Base-by-base conservation (phyloP, 2,329 filamentous ascomycete genomes). In the Cladophialophora yegresii region DNA sequence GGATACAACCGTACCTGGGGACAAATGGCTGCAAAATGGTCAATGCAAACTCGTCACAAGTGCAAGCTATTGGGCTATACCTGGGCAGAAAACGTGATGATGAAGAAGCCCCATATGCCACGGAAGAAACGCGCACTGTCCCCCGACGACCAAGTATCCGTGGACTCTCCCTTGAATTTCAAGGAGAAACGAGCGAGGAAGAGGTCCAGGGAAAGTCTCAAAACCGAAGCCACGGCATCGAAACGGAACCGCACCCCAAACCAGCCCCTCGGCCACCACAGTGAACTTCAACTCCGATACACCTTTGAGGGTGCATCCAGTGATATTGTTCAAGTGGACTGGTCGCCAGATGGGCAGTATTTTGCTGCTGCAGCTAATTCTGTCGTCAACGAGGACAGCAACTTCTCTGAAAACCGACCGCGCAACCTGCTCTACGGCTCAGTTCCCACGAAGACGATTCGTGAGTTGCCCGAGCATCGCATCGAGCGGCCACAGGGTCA, bases 331-430 rank as follows among this genome's bases (percentile, higher is more conserved):
- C 78, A 79, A 9, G 73, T 87, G 3, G 80, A 83, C 13, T 88
- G 85, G 85, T 80, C 82, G 1, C 77, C 80, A 1, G 77, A 85
- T 71, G 82, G 84, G 2, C 78, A 78, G 2, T 75, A 70, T 3
- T 88, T 87, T 69, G 84, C 82, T 30, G 84, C 82, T 9, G 85
- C 85, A 1, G 82, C 84, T 4, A 81, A 84, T 5, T 51, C 61
- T 5, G 13, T 58, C 12, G 82, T 84, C 10, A 22, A 63, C 9
- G 26, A 26, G 7, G 7, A 12, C 13, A 40, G 12, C 23, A 50
- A 57, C 2, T 58, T 59, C n/a, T 16, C 16, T 5, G 20, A 60
- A 73, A 64, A 79, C 78, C 7, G 69, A 58, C 23, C 70, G 65
- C 1, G 76, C 75, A 68, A 80, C 80, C 1, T 73, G 65, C 43